These are phyloP conservation scores for Aureobasidium leucospermi DNA, from an alignment of 2,329 filamentous ascomycete species.

Conservation along the genomic window DNA sequence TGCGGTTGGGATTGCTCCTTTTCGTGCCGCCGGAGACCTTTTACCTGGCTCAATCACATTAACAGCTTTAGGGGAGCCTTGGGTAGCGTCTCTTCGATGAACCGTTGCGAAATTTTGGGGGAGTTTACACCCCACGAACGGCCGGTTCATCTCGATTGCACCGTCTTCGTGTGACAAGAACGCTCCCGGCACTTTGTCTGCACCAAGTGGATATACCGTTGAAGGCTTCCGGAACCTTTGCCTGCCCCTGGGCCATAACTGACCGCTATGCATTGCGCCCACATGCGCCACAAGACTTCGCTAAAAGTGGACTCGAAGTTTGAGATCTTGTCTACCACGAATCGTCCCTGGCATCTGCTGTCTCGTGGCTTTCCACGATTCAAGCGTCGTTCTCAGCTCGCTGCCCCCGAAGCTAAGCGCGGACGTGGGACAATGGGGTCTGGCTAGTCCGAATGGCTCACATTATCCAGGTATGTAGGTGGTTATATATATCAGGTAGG, in stretches of 20 bases:
- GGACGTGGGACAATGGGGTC: neutral
- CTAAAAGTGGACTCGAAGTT: neutral
- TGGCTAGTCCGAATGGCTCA: neutral
- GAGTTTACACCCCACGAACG: neutral
- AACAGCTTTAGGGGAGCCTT: neutral
- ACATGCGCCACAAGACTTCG: slow-evolving; percentile 2
- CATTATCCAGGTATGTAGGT: neutral
- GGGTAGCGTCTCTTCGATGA: neutral
- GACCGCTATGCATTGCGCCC: neutral
- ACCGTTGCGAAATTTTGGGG: neutral
- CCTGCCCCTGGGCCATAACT: slow-evolving; percentile 4
- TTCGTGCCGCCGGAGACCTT: neutral
- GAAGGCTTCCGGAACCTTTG: neutral
- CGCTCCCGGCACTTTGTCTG: slow-evolving; percentile 4
- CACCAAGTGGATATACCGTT: slow-evolving; percentile 8
- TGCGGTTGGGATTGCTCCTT: neutral
- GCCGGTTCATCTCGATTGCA: slow-evolving; percentile 1
- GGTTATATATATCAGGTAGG: neutral
- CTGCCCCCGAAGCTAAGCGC: slow-evolving; percentile 1
- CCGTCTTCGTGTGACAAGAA: slow-evolving; percentile 6
- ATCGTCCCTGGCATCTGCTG: neutral
- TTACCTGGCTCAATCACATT: neutral
- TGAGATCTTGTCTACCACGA: slow-evolving; percentile 3
- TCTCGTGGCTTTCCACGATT: slow-evolving; percentile 4
- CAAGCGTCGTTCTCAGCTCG: slow-evolving; percentile 3